These are phyloP conservation scores for Mimosa bimucronata DNA, from an alignment of 306 rosid genomes.

Conservation along the genomic window DNA sequence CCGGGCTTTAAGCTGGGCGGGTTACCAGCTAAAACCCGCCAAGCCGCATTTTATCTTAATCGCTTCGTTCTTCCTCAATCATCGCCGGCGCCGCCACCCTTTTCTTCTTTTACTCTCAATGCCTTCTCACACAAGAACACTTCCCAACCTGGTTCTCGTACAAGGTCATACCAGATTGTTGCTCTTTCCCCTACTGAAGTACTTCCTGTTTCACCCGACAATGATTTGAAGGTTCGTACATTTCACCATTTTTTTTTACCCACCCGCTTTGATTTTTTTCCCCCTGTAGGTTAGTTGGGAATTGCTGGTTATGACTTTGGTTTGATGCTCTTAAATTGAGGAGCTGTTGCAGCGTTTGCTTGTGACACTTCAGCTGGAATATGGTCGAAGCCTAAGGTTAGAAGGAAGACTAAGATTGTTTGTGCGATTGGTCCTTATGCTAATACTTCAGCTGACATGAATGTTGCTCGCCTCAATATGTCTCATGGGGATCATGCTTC, in stretches of 20 bases:
- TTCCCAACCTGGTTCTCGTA: conserved; percentile 18
- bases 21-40: too few relatives aligned
- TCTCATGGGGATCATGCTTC: conserved; percentile 98
- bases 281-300: too few relatives aligned
- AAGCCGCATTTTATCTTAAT: too few relatives aligned
- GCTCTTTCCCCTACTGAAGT: conserved; percentile 65
- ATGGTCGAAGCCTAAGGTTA: conserved; percentile 85
- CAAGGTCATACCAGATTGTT: conserved; percentile 42
- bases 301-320: neutral
- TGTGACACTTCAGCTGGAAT: conserved; percentile 65
- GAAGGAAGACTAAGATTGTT: conserved; percentile 94
- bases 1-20: too few relatives aligned
- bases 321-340: conserved; percentile 47
- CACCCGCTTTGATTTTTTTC: neutral
- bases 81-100: too few relatives aligned
- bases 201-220: conserved; percentile 80
- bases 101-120: conserved; percentile 47
- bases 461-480: conserved; percentile 96
- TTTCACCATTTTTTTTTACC: neutral
- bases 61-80: too few relatives aligned
- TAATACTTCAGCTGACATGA: conserved; percentile 96
- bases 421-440: conserved; percentile 98
- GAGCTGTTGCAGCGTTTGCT: conserved; percentile 59
- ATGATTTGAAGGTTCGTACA: conserved; percentile 62
- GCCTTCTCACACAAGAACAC: conserved; percentile 39